Base-by-base conservation (phyloP, 1,284 basidiomycete genomes). In the Chondrostereum purpureum region DNA sequence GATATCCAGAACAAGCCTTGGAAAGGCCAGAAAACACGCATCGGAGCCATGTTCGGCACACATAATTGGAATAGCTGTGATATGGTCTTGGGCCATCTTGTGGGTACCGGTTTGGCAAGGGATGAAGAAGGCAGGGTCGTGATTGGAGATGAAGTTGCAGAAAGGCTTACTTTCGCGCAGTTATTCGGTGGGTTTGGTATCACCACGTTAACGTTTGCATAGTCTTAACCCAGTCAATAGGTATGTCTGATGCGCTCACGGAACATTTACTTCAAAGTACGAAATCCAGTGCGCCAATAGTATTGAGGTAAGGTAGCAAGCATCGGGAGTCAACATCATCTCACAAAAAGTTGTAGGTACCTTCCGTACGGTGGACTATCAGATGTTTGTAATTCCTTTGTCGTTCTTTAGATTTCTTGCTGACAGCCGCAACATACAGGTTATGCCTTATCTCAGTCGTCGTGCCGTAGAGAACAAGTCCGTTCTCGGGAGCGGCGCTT, bases 201-300 rank as follows among this genome's bases (percentile, higher is more conserved):
- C 11, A 18, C 19, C 14, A 19, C 33, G 14, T 27, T 48, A 8
- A 47, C 48, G 40, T 33, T 16, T 4, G 20, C 35, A 34, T 23
- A 31, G 14, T n/a, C n/a, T 23, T 50, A 16, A 33, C 16, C 40
- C 39, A 27, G 27, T n/a, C 8, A 31, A n/a, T 42, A 88, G 86
- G 88, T 5, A 92, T 93, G 89, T 78, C 79, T 46, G 90, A 92
- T 58, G 78, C 82, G 42, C 65, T 96, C 45, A 89, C 88, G 3
- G 73, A 87, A 53, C 72, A 77, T 50, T 69, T 94, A 21, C 78
- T 81, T 4, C 63, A 67, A 6, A 72, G 70, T 35, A 82, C 80
- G 16, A 69, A 67, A 39, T 71, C 78, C 3, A 60, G 64, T 4
- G 67, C 77, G 11, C 91, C 90, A 0, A 77, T 89, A 47, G 78